Percentiles rank a stretch among this genome's conserved stretches.
These are phyloP conservation scores for Carex pumila DNA, from an alignment of 176 grass and related monocot genomes.

Conservation along the genomic window DNA sequence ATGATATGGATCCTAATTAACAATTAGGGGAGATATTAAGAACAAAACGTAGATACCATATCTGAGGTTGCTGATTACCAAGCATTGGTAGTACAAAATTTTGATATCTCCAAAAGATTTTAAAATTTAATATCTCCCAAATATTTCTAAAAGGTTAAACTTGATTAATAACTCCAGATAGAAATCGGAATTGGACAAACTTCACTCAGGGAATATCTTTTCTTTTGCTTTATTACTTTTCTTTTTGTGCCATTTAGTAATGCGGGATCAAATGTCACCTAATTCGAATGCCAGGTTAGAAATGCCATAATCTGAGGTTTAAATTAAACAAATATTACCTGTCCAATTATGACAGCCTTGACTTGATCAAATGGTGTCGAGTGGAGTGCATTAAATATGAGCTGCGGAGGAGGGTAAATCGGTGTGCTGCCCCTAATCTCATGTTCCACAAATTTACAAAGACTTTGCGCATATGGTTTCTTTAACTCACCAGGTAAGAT, in stretches of 20 bases:
- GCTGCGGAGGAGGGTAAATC: constrained; percentile 64
- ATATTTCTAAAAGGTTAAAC: not conserved
- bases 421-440: constrained; percentile 51
- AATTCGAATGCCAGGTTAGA: not conserved
- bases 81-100: not conserved
- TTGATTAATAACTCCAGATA: not conserved
- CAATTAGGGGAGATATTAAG: not conserved
- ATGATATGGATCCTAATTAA: constrained; percentile 87
- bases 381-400: constrained; percentile 84
- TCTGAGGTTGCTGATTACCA: not conserved
- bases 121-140: not conserved
- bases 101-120: not conserved
- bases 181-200: not conserved
- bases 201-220: not conserved
- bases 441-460: constrained; percentile 63
- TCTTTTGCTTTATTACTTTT: not conserved
- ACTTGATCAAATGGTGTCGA: constrained; percentile 67
- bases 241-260: not conserved
- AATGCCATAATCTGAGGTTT: not conserved
- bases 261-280: not conserved
- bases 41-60: no score
- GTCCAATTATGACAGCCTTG: constrained; percentile 92
- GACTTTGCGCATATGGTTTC: constrained; percentile 70
- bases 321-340: constrained; percentile 35
- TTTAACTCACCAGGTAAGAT: constrained; percentile 54